Conservation (phyloP, 805 yeast genomes). For the Starmerella cellae region DNA sequence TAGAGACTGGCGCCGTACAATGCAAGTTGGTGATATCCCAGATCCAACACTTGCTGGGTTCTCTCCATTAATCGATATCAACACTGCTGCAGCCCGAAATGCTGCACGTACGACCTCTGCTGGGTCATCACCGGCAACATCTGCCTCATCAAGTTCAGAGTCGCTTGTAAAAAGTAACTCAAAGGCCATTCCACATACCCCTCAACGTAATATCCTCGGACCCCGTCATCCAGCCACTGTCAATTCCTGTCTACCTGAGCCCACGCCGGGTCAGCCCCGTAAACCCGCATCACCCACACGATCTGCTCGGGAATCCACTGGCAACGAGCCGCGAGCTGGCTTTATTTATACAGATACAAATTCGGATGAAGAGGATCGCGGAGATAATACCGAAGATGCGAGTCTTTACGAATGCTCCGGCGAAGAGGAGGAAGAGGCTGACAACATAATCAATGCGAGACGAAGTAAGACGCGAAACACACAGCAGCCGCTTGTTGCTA, state of each 20-base stretch:
- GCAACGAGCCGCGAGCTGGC: background rate
- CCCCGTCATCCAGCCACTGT: slow-evolving; percentile 41
- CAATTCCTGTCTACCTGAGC: slow-evolving; percentile 71
- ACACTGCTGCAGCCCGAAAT: background rate
- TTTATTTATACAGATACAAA: slow-evolving; percentile 24
- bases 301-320: background rate
- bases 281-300: slow-evolving; percentile 31
- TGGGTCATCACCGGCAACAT: background rate
- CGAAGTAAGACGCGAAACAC: background rate
- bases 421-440: slow-evolving; percentile 13
- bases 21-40: slow-evolving; percentile 61
- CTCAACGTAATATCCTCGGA: slow-evolving; percentile 61
- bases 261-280: slow-evolving; percentile 96
- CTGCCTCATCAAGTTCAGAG: background rate
- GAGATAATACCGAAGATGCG: slow-evolving; percentile 3
- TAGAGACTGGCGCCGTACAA: slow-evolving; percentile 89
- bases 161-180: background rate
- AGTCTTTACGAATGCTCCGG: slow-evolving; percentile 8
- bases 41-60: slow-evolving; percentile 30
- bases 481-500: slow-evolving; percentile 4
- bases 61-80: slow-evolving; percentile 25
- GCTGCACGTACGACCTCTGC: background rate
- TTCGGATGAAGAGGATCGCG: slow-evolving; percentile 35
- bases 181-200: slow-evolving; percentile 41
- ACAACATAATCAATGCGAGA: slow-evolving; percentile 4